Percentiles rank a stretch among this genome's conserved stretches.
phyloP scores from a whole-genome alignment of 2,329 filamentous ascomycete genomes.

The Colletotrichum falcatum region DNA sequence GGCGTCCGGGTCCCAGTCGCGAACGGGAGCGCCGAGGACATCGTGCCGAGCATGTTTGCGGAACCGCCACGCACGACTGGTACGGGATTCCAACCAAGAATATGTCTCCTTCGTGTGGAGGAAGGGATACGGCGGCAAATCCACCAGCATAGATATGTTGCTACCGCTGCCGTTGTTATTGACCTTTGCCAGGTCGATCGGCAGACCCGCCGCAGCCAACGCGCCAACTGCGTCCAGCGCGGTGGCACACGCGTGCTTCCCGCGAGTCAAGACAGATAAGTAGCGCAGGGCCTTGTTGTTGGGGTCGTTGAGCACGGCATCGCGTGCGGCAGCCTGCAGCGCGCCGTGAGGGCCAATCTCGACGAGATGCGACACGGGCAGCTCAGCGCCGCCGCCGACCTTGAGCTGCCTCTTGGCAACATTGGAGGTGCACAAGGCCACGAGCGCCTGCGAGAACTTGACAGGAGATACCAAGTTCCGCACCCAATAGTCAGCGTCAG shows the following conservation, averaged over 20 bases:
- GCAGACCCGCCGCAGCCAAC: constrained; percentile 41
- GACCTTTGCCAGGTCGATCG: constrained; percentile 57
- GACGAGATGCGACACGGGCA: constrained; percentile 17
- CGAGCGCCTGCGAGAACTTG: constrained; percentile 24
- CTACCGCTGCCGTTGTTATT: constrained; percentile 47
- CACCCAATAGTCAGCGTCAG: constrained; percentile 30
- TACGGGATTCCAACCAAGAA: constrained; percentile 27
- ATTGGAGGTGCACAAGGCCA: constrained; percentile 23
- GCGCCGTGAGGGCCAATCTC: constrained; percentile 36
- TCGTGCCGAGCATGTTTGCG: constrained; percentile 35
- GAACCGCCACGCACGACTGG: constrained; percentile 36
- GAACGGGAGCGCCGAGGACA: constrained; percentile 32
- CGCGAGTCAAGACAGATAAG: constrained; percentile 11
- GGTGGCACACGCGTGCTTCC: not conserved
- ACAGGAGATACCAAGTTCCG: constrained; percentile 27
- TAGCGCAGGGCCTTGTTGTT: constrained; percentile 54
- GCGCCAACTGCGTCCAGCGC: constrained; percentile 18
- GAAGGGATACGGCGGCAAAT: constrained; percentile 41
- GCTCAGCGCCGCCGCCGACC: constrained; percentile 38
- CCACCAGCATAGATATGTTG: constrained; percentile 22
- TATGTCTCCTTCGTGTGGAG: constrained; percentile 34
- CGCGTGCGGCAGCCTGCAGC: constrained; percentile 57
- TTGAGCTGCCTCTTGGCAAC: constrained; percentile 42
- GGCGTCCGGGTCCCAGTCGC: constrained; percentile 13
- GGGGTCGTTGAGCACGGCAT: constrained; percentile 56